Percentiles rank a stretch among this genome's conserved stretches.
These are phyloP conservation scores for Eleusine indica DNA, from an alignment of 176 grass and related monocot species.

Conservation along the genomic window DNA sequence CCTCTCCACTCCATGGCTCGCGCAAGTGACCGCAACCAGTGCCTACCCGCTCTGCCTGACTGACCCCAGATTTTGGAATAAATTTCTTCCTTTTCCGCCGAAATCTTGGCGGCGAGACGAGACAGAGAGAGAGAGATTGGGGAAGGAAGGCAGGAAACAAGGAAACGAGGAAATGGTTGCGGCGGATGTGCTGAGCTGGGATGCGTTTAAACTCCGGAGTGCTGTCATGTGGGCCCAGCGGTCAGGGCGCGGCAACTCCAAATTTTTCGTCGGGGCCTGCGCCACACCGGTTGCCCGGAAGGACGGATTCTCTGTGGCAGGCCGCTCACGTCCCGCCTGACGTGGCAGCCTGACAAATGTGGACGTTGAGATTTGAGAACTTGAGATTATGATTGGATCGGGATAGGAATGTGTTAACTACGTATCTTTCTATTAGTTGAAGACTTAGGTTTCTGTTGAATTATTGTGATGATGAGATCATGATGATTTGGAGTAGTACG, in stretches of 20 bases:
- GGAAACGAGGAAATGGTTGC: slow-evolving; percentile 19
- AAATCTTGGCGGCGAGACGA: not conserved
- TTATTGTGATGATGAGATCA: no score
- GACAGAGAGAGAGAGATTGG: not conserved
- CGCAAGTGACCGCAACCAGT: not conserved
- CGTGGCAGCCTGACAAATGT: not conserved
- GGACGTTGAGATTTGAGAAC: no score
- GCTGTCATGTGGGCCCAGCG: slow-evolving; percentile 20
- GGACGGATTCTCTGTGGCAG: slow-evolving; percentile 14
- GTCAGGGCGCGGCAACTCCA: slow-evolving; percentile 55
- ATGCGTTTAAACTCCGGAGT: slow-evolving; percentile 33
- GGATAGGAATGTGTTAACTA: not conserved
- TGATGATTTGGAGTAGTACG: no score
- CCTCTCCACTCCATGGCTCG: slow-evolving; percentile 12
- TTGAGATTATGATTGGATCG: not conserved
- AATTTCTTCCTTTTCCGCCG: not conserved
- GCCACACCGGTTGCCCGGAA: not conserved
- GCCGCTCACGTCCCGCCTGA: not conserved
- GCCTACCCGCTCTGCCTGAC: not conserved
- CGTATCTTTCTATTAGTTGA: not conserved
- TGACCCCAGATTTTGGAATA: not conserved
- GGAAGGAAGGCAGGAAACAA: not conserved
- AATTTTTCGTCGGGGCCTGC: slow-evolving; percentile 35
- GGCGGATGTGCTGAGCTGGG: not conserved
- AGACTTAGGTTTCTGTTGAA: not conserved